Percentiles rank a stretch among this genome's conserved stretches.
phyloP scores from a whole-genome alignment of 2,329 filamentous ascomycete genomes.

The Paecilomyces sp. region DNA sequence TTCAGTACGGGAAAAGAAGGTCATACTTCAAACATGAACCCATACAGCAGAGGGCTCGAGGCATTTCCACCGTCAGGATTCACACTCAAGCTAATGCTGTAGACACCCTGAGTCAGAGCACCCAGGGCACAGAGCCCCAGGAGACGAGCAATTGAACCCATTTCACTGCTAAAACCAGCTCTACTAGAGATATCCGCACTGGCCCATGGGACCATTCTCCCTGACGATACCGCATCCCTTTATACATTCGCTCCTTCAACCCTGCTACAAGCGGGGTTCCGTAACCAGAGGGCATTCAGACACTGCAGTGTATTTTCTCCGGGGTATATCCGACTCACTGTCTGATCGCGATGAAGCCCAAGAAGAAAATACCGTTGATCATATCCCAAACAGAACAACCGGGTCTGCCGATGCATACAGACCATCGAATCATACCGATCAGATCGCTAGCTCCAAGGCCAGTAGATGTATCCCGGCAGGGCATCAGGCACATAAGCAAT shows the following conservation, averaged over 20 bases:
- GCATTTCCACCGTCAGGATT: conserved; percentile 27
- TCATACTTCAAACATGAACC: conserved; percentile 36
- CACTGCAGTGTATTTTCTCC: background rate
- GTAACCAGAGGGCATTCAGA: background rate
- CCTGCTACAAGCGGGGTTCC: background rate
- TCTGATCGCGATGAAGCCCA: background rate
- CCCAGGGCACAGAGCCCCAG: background rate
- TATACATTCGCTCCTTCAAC: background rate
- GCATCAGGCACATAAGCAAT: background rate
- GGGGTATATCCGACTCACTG: background rate
- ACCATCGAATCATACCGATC: background rate
- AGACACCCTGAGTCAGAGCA: background rate
- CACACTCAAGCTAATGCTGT: conserved; percentile 3
- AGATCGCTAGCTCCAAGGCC: background rate
- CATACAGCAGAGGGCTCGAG: conserved; percentile 33
- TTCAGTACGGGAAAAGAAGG: background rate
- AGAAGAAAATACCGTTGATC: background rate
- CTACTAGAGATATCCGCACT: background rate
- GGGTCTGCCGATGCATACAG: background rate
- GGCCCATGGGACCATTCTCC: background rate
- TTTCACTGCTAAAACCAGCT: background rate
- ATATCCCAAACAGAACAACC: background rate
- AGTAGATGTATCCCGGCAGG: background rate
- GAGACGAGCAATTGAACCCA: background rate
- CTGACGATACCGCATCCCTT: background rate